Percentiles rank a stretch among this genome's conserved stretches.
Evolutionary conservation across 768 basidiomycete species (phyloP).

Genomic region (Tubosaeta sp.): DNA sequence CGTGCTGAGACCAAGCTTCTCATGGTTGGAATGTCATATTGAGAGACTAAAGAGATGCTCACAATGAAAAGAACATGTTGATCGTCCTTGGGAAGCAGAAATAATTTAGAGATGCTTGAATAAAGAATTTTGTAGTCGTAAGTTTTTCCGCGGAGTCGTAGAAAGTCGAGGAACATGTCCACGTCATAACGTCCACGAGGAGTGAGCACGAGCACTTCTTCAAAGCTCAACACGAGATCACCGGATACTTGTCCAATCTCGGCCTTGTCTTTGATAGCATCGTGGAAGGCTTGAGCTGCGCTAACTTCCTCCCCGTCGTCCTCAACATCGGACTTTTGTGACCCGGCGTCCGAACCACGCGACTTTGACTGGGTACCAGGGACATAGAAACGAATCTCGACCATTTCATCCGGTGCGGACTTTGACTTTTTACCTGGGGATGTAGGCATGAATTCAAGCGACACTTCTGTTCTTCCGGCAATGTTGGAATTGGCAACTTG

Average conservation of each 20-base stretch:
- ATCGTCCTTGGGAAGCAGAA: slow-evolving; percentile 95
- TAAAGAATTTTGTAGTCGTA: slow-evolving; percentile 99
- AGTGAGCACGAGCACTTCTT: slow-evolving; percentile 91
- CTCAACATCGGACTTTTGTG: slow-evolving; percentile 68
- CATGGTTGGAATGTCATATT: slow-evolving; percentile 4
- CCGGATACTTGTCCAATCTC: slow-evolving; percentile 90
- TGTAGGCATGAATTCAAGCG: slow-evolving; percentile 80
- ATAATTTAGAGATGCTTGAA: slow-evolving; percentile 79
- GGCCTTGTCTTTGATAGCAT: slow-evolving; percentile 92
- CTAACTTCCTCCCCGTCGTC: slow-evolving; percentile 73
- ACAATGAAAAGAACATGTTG: slow-evolving; percentile 94
- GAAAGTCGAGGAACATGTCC: slow-evolving; percentile 94
- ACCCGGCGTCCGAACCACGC: slow-evolving; percentile 67
- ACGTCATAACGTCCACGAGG: slow-evolving; percentile 97
- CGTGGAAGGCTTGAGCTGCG: slow-evolving; percentile 96
- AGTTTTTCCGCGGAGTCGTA: slow-evolving; percentile 95
- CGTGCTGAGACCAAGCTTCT: slow-evolving; percentile 80
- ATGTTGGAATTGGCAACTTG: slow-evolving; percentile 97
- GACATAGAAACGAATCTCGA: slow-evolving; percentile 95
- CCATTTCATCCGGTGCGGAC: slow-evolving; percentile 71
- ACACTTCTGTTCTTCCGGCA: slow-evolving; percentile 95
- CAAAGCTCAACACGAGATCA: slow-evolving; percentile 90
- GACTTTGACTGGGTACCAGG: slow-evolving; percentile 71
- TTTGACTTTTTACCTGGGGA: slow-evolving; percentile 40
- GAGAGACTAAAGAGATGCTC: slow-evolving; percentile 28